Conservation (phyloP, 352 stramenopile genomes). For the Phytophthora foliorum region DNA sequence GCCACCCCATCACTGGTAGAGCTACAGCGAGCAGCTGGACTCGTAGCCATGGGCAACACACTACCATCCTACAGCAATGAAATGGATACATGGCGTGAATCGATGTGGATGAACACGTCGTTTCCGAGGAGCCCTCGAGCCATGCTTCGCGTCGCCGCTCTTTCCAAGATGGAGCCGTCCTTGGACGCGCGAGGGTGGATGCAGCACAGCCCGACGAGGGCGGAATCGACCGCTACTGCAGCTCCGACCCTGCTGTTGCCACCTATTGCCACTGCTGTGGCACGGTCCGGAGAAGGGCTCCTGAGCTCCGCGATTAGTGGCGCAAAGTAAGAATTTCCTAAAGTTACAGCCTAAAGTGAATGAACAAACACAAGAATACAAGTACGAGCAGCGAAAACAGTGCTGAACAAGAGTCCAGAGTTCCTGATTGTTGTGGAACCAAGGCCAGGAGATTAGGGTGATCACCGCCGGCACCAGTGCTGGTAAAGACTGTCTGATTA, state of each 20-base stretch:
- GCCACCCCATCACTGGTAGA: constrained; percentile 30
- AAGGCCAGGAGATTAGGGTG: no score
- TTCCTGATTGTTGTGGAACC: constrained; percentile 10
- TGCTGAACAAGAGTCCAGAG: constrained; percentile 18
- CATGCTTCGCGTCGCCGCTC: constrained; percentile 48
- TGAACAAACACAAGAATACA: constrained; percentile 12
- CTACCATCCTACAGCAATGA: constrained; percentile 16
- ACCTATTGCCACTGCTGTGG: constrained; percentile 48
- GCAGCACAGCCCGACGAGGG: constrained; percentile 21
- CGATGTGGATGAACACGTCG: constrained; percentile 37
- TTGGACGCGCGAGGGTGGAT: constrained; percentile 30
- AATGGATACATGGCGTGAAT: constrained; percentile 33
- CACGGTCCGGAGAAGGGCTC: constrained; percentile 41
- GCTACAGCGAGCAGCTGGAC: constrained; percentile 38
- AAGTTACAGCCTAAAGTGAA: constrained; percentile 19
- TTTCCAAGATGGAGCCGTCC: constrained; percentile 39
- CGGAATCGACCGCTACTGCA: neutral
- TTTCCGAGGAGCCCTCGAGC: constrained; percentile 48
- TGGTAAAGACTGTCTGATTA: no score
- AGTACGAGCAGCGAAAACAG: neutral
- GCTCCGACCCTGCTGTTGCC: constrained; percentile 36
- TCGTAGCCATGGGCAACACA: constrained; percentile 26
- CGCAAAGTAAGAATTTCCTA: constrained; percentile 8
- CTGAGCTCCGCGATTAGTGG: constrained; percentile 18
- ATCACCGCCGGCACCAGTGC: no score